Base-by-base conservation (phyloP, 2,329 filamentous ascomycete species). In the Xylaria sp. region DNA sequence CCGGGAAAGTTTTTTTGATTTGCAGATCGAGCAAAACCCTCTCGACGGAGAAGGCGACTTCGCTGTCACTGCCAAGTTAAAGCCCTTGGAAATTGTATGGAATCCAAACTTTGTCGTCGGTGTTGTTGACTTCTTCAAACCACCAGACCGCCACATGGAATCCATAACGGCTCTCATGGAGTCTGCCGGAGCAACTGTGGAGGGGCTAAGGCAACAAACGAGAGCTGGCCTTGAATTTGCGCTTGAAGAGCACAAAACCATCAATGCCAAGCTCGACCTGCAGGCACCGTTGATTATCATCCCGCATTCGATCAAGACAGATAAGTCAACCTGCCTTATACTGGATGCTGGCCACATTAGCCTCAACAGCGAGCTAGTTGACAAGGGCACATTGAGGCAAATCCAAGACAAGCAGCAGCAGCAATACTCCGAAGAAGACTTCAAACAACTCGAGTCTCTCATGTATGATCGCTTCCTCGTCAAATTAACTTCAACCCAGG, bases 391-490 rank as follows among this genome's bases (percentile, higher is more conserved):
- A 0, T 84, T 98, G 76, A 90, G 90, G 67, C 90, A 98, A 61
- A 88, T 99, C 2, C 93, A 98, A 72, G 87, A 90, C 19, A 99
- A 97, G 73, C 92, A 98, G 72, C 90, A 88, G 56, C 90, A 93
- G 58, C 82, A 90, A 25, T 97, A 96, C 72, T 95, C 89, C 6
- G 92, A 96, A 13, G 89, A 94, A 62, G 96, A 99, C 72, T 92
- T 92, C 74, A 89, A 90, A 75, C 87, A 89, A 46, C 85, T 99
- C 3, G 93, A 98, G 74, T 91, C 90, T 15, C 83, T 97, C 69
- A 96, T 99, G 90, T 99, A 99, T 73, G 95, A 99, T 81, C 95
- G 93, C 57, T 99, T 99, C 75, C 81, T 92, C 41, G 86, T 99
- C 69, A 96, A 96, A 72, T 82, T 99, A 27, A 90, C 96, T 19